Conservation (phyloP, 106 monocot genomes). For the Apostasia ramifera region DNA sequence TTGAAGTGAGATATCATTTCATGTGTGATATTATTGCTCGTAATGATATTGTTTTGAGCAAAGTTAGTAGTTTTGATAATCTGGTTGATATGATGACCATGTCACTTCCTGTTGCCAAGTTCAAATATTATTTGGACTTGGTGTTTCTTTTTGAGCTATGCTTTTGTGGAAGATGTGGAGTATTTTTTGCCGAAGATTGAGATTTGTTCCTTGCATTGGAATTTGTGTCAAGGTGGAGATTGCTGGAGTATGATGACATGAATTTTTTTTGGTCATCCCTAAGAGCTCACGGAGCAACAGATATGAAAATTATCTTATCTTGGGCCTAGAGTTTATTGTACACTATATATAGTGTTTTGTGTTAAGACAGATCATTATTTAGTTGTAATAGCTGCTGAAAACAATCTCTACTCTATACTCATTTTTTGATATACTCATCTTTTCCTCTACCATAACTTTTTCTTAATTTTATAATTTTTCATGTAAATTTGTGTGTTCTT, state of each 20-base stretch:
- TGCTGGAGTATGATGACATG: neutral
- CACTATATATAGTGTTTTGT: too few species aligned
- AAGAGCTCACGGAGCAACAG: too few species aligned
- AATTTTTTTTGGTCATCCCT: too few species aligned
- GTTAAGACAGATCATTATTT: too few species aligned
- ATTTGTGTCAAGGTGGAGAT: neutral
- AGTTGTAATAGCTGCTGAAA: too few species aligned
- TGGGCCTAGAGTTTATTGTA: too few species aligned
- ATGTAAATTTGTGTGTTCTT: too few species aligned
- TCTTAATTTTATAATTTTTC: too few species aligned
- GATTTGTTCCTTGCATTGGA: neutral
- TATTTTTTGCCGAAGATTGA: neutral
- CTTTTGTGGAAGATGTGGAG: neutral
- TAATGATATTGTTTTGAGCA: neutral
- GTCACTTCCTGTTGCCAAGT: neutral
- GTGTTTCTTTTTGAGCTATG: neutral
- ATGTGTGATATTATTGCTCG: neutral
- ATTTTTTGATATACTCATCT: too few species aligned
- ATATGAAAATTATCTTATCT: too few species aligned
- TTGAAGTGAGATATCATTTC: slow-evolving; percentile 7
- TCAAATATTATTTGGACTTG: neutral
- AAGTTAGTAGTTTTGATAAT: neutral
- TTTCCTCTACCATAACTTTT: too few species aligned
- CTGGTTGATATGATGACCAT: neutral
- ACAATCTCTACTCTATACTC: too few species aligned